A percentile compares a stretch with the other conserved stretches of the same genome.
Evolutionary conservation across 805 yeast species (phyloP).

Genomic region (Kuraishia capsulata): DNA sequence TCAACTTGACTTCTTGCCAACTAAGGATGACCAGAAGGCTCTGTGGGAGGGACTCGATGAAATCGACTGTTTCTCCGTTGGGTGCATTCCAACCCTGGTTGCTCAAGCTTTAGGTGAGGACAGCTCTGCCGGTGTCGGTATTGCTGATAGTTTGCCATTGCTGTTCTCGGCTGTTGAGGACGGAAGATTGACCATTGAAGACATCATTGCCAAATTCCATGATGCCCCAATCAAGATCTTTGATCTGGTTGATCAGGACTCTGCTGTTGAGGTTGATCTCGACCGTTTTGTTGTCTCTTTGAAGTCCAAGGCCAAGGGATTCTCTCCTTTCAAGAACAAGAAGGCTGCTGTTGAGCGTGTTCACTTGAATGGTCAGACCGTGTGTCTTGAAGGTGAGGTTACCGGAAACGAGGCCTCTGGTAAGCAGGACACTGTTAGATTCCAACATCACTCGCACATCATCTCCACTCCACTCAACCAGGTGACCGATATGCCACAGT

Average conservation of each 20-base stretch:
- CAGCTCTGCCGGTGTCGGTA: conserved; percentile 65
- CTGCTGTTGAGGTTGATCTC: conserved; percentile 73
- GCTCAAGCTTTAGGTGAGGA: conserved; percentile 57
- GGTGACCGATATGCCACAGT: conserved; percentile 19
- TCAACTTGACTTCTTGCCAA: conserved; percentile 66
- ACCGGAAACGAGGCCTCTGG: conserved; percentile 56
- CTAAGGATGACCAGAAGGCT: conserved; percentile 69
- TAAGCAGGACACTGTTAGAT: conserved; percentile 38
- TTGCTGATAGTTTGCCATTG: conserved; percentile 74
- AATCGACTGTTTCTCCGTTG: conserved; percentile 84
- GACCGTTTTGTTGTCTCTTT: conserved; percentile 52
- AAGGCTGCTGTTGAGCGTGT: conserved; percentile 89
- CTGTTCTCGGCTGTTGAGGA: conserved; percentile 72
- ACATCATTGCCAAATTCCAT: conserved; percentile 65
- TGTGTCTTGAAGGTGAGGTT: conserved; percentile 75
- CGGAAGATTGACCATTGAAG: conserved; percentile 62
- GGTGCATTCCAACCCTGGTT: conserved; percentile 64
- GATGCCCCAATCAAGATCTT: conserved; percentile 77
- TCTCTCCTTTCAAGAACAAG: conserved; percentile 54
- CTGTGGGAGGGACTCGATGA: conserved; percentile 68
- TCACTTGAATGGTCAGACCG: conserved; percentile 65
- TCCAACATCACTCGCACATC: conserved; percentile 30
- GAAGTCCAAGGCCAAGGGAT: conserved; percentile 26
- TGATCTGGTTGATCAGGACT: conserved; percentile 72
- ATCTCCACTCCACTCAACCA: conserved; percentile 17